Evolutionary conservation across 2,329 filamentous ascomycete species (phyloP), one percentile per base, ranked within the genome.

Genomic region (Pseudogymnoascus sp.): DNA sequence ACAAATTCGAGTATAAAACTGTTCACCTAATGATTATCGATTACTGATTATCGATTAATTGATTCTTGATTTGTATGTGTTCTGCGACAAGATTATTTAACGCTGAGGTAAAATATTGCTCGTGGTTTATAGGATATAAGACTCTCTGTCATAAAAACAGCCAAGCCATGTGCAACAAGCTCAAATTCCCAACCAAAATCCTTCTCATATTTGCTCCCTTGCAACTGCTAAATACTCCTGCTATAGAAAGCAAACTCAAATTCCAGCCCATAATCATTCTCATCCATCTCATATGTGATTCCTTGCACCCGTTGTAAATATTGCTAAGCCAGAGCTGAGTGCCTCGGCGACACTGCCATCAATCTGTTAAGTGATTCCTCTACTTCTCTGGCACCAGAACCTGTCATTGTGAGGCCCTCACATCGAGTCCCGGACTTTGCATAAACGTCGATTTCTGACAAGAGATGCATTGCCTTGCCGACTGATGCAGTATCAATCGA

Each of bases 381-480:
- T 13, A 39, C 57, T n/a, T 59, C 38, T 21, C 18, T 59, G 38
- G n/a, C 33, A 23, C 23, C 1, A 12, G 30, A 37, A 28, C 28
- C 23, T 15, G 28, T 59, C 38, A 67, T 60, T 21, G 55, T 19
- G 15, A 68, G 57, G 15, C 67, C 69, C 34, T 9, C 6, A n/a
- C 18, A 21, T 19, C 61, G 59, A 33, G 8, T 58, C 3, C 67
- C 68, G 9, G 35, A 58, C 23, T 21, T 59, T 5, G 65, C 35
- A 52, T 69, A 70, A 38, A 23, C 28, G 48, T 71, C 68, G 26
- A 60, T n/a, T 23, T 58, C 30, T 4, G 57, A 37, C 3, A 66
- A 30, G 4, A 56, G 30, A 23, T 18, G 9, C 7, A 61, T 38
- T 9, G 58, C 26, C 15, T 59, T 60, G 45, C 37, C 41, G 5